phyloP scores from a whole-genome alignment of 129 eudicot species.

The Flaveria sonorensis region DNA sequence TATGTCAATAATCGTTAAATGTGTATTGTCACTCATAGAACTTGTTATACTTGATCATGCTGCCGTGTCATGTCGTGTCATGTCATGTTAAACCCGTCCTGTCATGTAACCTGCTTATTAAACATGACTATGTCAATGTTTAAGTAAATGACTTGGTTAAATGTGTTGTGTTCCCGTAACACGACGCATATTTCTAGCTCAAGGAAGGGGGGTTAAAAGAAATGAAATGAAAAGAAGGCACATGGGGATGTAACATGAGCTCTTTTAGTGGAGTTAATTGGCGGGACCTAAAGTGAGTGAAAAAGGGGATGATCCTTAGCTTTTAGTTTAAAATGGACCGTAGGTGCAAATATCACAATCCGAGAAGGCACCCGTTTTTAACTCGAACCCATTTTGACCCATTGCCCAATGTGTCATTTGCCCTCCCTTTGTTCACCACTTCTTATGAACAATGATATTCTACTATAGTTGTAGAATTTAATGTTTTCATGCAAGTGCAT shows the following conservation, averaged over 20 bases:
- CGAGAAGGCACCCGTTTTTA: neutral
- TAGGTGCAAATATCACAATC: neutral
- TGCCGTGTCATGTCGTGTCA: no score
- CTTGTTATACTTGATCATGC: no score
- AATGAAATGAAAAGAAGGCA: neutral
- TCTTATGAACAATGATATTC: neutral
- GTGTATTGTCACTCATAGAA: no score
- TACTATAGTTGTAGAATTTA: neutral
- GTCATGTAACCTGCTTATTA: no score
- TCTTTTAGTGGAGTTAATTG: neutral
- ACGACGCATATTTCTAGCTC: no score
- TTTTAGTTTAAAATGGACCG: neutral
- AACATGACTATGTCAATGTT: no score
- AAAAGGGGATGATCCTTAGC: neutral
- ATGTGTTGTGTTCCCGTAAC: no score
- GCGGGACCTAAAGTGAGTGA: neutral
- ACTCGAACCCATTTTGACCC: neutral
- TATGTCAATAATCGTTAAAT: no score
- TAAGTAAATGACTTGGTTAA: no score
- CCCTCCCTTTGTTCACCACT: no score
- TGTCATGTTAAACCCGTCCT: no score
- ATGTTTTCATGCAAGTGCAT: constrained; percentile 11
- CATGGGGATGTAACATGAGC: no score
- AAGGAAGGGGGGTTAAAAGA: neutral
- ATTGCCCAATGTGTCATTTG: neutral